Percentiles rank a stretch among this genome's conserved stretches.
These are phyloP conservation scores for Acanthamoeba healyi DNA, from an alignment of 208 protist genomes.

Conservation along the genomic window DNA sequence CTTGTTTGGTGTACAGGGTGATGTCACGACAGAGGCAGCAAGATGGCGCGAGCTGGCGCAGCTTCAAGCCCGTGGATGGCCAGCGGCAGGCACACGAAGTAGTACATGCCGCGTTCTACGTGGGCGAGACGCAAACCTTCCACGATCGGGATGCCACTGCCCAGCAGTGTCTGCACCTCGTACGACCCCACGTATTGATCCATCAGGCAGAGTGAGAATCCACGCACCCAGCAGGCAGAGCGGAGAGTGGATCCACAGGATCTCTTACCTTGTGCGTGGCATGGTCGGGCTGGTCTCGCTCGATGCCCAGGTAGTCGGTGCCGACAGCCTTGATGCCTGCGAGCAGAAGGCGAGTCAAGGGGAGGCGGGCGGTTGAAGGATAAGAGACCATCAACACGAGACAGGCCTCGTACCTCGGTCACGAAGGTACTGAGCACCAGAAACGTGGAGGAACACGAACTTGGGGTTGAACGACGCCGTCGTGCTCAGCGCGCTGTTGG, in stretches of 20 bases:
- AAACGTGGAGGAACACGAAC: slow-evolving; percentile 28
- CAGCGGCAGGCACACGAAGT: slow-evolving; percentile 46
- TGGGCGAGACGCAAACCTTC: slow-evolving; percentile 22
- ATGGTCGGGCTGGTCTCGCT: slow-evolving; percentile 16
- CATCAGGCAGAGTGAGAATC: no score
- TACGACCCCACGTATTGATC: no score
- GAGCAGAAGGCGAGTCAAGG: neutral
- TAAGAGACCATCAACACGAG: no score
- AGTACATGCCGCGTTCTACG: neutral
- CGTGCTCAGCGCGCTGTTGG: neutral
- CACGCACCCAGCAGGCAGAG: no score
- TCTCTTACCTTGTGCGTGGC: slow-evolving; percentile 1
- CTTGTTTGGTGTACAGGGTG: no score
- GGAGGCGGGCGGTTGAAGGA: no score
- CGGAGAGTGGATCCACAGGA: no score
- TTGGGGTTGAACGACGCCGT: slow-evolving; percentile 30
- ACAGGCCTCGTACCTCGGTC: neutral
- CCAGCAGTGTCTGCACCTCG: neutral
- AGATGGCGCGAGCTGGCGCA: slow-evolving; percentile 10
- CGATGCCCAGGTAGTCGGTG: slow-evolving; percentile 57
- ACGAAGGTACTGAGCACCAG: neutral
- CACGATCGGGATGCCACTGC: neutral
- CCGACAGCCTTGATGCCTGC: slow-evolving; percentile 35
- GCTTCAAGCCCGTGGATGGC: slow-evolving; percentile 7
- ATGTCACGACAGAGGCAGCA: neutral